Evolutionary conservation across 441 rosid species (phyloP), one percentile per base, ranked within the genome.

Genomic region (Eutrema salsugineum): DNA sequence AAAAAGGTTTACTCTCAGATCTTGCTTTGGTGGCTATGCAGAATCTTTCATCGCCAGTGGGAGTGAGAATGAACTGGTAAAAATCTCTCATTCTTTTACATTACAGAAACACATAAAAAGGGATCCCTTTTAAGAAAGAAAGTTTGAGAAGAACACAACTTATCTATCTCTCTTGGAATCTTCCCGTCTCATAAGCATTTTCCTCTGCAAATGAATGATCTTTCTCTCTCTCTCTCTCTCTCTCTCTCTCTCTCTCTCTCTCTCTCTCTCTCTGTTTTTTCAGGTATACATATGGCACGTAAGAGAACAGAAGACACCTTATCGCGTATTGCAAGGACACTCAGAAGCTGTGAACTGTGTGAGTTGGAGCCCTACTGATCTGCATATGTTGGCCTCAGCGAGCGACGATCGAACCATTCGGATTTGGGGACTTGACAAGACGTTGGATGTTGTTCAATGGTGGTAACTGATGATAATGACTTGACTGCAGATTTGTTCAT

Each of bases 231-330:
- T n/a, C n/a, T n/a, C n/a, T n/a, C n/a, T n/a, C n/a, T n/a, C n/a
- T n/a, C n/a, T n/a, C n/a, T n/a, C 43, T 42, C 39, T 51, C n/a
- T 65, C 5, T 57, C 30, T 28, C 27, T 28, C 6, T 5, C 32
- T 28, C 33, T 30, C 33, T 30, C 8, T 1, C 33, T 30, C 33
- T 30, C 8, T 66, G 63, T 53, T 70, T 32, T 61, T 71, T 47
- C 47, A 87, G 91, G 87, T 87, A 32, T 81, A 83, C 51, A 78
- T 87, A 76, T 87, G 92, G 92, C 81, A 75, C 61, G 71, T 63
- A 72, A n/a, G 55, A 53, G 46, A 63, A 0, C 48, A 12, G 35
- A 6, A 39, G 58, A 77, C 70, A 22, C 50, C 83, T n/a, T 55
- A 3, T 22, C 4, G 50, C 58, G 80, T 83, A 10, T 44, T 87